A percentile compares a stretch with the other conserved stretches of the same genome.
phyloP scores from a whole-genome alignment of 2,329 filamentous ascomycete species.

The Gliomastix tumulicola region DNA sequence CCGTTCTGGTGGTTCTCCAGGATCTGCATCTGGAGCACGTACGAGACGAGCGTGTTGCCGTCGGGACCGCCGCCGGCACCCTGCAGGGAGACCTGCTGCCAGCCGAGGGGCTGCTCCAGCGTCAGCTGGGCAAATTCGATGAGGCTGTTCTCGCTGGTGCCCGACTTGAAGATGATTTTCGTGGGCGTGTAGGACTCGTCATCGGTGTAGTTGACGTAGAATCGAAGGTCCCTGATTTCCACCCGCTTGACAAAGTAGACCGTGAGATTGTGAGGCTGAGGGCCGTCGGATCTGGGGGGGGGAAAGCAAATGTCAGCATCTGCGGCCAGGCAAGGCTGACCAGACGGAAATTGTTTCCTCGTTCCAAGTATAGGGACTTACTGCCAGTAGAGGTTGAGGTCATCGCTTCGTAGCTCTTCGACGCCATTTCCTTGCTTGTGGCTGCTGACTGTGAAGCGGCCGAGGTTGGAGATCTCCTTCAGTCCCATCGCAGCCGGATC shows the following conservation, averaged over 20 bases:
- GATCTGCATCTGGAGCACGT: constrained; percentile 83
- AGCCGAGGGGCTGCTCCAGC: constrained; percentile 74
- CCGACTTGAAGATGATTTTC: constrained; percentile 80
- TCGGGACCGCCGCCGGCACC: constrained; percentile 51
- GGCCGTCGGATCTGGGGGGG: constrained; percentile 72
- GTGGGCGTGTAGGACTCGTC: constrained; percentile 98
- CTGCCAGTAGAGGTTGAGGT: constrained; percentile 74
- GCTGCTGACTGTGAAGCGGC: constrained; percentile 75
- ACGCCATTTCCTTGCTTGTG: constrained; percentile 77
- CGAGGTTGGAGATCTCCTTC: constrained; percentile 80
- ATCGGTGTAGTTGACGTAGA: constrained; percentile 83
- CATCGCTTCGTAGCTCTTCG: constrained; percentile 67
- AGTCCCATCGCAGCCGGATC: constrained; percentile 48
- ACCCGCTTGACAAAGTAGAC: constrained; percentile 83
- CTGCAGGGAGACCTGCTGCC: constrained; percentile 72
- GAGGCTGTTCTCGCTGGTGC: constrained; percentile 85
- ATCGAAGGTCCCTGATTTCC: constrained; percentile 68
- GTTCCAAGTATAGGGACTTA: constrained; percentile 30
- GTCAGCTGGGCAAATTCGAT: constrained; percentile 79
- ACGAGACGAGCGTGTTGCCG: constrained; percentile 74
- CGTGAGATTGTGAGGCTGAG: constrained; percentile 74
- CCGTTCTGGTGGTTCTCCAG: constrained; percentile 98
- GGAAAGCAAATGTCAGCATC: neutral
- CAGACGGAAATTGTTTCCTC: too few relatives aligned
- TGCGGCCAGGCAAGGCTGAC: neutral